Evolutionary conservation across 2,329 filamentous ascomycete species (phyloP), one percentile per base, ranked within the genome.

Genomic region (Ophiosphaerella narmari): DNA sequence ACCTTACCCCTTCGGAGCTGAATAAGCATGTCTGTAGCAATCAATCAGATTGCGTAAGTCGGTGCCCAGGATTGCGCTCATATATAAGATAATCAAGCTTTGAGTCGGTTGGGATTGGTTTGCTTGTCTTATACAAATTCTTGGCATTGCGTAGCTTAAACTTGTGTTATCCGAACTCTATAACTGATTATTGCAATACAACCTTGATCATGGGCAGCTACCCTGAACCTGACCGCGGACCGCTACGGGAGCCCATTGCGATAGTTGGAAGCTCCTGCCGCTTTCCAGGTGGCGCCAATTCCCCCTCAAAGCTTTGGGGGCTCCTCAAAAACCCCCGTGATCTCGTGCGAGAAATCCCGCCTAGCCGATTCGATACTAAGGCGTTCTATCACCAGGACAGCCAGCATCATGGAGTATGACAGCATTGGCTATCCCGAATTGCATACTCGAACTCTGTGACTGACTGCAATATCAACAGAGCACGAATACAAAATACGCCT

Each of bases 291-390:
- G 65, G 48, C 2, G 57, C 62, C 13, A 46, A 36, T 14, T 61
- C 57, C 7, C 64, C 68, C 11, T 55, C 65, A 5, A 59, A 62
- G 5, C 67, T 74, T 13, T 75, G 73, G 73, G 52, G 68, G 7
- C 40, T 74, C 12, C 55, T 67, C 1, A 24, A 36, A 14, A 39
- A 52, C 12, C 49, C 49, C 16, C 40, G 31, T 1, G 49, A 52
- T 33, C 39, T 52, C 11, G 23, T 32, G 39, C 11, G 21, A 8
- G 39, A 42, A 16, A 42, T 42, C 12, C 41, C 41, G 18, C 12
- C 24, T 8, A 29, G 26, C 5, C 39, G 39, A 5, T 42, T 32
- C 13, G 26, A 32, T 32, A 18, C 9, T 9, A 31, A 29, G 18
- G 24, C 24, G 4, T 42, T 31, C 13, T 42, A 42, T 16, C 24